phyloP scores from a whole-genome alignment of 768 basidiomycete genomes.

The Stropharia rugosoannulata region DNA sequence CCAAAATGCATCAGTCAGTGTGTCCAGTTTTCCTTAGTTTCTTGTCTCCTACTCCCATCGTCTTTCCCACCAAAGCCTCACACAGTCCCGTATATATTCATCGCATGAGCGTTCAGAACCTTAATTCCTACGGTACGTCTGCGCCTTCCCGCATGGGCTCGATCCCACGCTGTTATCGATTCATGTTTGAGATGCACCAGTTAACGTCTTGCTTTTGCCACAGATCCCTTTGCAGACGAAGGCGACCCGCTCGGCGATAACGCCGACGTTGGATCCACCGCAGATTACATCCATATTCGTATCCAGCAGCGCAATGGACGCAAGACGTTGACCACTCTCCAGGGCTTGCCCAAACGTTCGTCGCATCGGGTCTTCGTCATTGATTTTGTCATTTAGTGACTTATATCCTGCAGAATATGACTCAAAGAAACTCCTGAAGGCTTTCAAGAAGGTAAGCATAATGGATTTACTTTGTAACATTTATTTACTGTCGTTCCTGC shows the following conservation, averaged over 20 bases:
- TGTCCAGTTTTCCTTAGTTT: conserved; percentile 9
- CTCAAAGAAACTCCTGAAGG: conserved; percentile 96
- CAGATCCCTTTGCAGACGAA: conserved; percentile 97
- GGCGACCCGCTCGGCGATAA: conserved; percentile 76
- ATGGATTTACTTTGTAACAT: neutral
- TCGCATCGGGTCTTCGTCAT: conserved; percentile 13
- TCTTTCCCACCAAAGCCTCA: conserved; percentile 31
- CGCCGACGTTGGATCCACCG: conserved; percentile 77
- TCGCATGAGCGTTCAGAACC: conserved; percentile 97
- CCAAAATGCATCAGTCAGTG: conserved; percentile 15
- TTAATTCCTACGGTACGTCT: conserved; percentile 73
- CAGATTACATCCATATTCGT: conserved; percentile 91
- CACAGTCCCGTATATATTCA: conserved; percentile 48
- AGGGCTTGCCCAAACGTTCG: conserved; percentile 89
- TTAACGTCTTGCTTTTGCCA: conserved; percentile 12
- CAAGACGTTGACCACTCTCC: conserved; percentile 96
- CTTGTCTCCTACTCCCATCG: conserved; percentile 17
- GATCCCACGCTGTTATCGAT: conserved; percentile 19
- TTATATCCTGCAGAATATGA: conserved; percentile 72
- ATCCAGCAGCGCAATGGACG: conserved; percentile 99
- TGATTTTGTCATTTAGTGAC: conserved; percentile 5
- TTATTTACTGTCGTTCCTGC: neutral
- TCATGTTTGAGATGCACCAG: conserved; percentile 3
- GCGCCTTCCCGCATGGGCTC: neutral
- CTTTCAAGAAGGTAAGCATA: conserved; percentile 88